Evolutionary conservation across 345 rosid genomes (phyloP), one percentile per base, ranked within the genome.

Genomic region (Pugionium dolabratum): DNA sequence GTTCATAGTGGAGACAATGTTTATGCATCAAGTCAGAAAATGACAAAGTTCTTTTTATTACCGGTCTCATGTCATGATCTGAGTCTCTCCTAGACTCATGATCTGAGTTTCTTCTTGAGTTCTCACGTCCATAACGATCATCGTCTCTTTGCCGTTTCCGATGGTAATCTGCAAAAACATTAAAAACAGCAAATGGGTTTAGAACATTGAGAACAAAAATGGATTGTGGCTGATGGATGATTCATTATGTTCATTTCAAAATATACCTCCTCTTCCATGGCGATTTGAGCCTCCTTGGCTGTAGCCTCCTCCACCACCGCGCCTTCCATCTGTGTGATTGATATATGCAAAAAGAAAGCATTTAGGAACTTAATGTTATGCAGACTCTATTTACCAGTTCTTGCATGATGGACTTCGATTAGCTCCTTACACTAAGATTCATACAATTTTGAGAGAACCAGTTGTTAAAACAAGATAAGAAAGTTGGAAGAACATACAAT

Each of bases 91-190:
- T 64, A 40, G 53, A 9, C 62, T 92, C 97, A 61, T 84, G 77
- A 66, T 92, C 91, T 27, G 80, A 45, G 26, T 55, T 70, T 77
- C 97, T 86, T 78, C 86, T 90, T 46, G 96, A 78, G 65, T 83
- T 48, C 29, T 82, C 91, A 0, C 76, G 87, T 37, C 80, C 71
- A 69, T 77, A 84, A 8, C 81, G 90, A 73, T 93, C 97, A 84
- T 93, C 96, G 5, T 93, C 97, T 61, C 99, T 80, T 53, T 80
- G 65, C 57, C 99, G 76, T 78, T 93, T 93, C 34, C 96, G 84
- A 57, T 82, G 80, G 42, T 79, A 83, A 83, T 93, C 99, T 90
- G 75, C 60, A 53, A 5, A 43, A 54, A 9, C 30, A 18, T 18
- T 18, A 18, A 18, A 18, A 18, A 4, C 54, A 58, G 26, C 37